Evolutionary conservation across 441 rosid genomes (phyloP), one percentile per base, ranked within the genome.

Genomic region (Gossypium lobatum): DNA sequence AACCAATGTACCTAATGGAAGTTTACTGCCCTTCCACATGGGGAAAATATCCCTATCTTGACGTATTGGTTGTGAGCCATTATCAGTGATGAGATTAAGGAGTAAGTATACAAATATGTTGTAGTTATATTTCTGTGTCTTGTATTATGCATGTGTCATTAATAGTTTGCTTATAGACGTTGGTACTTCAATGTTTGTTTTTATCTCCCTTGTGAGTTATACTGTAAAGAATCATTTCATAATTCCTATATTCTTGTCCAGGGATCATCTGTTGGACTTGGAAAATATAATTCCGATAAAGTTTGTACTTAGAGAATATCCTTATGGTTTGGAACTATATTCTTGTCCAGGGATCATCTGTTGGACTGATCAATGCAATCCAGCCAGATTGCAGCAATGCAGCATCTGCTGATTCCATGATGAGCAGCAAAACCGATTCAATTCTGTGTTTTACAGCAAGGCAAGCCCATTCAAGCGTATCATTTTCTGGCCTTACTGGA

Each of bases 401-500:
- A 14, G 93, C 92, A 61, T 92, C 97, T 42, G 90, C 86, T 18
- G 97, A 88, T 77, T 90, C 93, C 25, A 73, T 85, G 76, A 83
- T 85, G 88, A 93, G 97, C 76, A 74, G 92, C 16, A 93, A 93
- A 83, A 93, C 99, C 1, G 98, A 96, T 77, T 90, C 98, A 13
- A 71, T 90, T 58, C 87, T 91, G 53, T 85, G 91, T 85, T 87
- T 87, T 66, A 76, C 84, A 3, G 66, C 85, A 28, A 87, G 79
- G 75, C 87, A 80, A 69, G 85, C 86, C 20, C 95, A 86, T 73
- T 89, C 98, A 9, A 88, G 61, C 82, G 86, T 93, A 73, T 96
- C 99, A 23, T 96, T 96, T 86, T 95, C 99, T 69, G 97, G 96
- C 75, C 73, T 91, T 76, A 92, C 93, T n/a, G 98, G 97, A 66